These are phyloP conservation scores for Thraustochytrium sp. DNA, from an alignment of 352 stramenopile species.

Conservation along the genomic window DNA sequence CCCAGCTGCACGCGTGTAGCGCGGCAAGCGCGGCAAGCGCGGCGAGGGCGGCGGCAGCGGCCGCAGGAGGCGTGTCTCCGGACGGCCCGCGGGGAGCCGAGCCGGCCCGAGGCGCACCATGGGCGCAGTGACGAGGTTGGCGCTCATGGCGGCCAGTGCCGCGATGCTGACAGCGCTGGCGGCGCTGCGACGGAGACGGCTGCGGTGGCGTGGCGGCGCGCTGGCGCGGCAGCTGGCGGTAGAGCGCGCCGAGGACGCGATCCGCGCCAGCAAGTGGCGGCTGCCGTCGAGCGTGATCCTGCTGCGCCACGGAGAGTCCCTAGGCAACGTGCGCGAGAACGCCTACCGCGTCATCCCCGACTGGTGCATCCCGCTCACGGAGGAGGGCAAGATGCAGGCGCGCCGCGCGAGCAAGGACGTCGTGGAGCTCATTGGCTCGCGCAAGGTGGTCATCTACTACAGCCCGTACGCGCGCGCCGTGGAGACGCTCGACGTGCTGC, in stretches of 20 bases:
- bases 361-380: constrained; percentile 72
- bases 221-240: background rate
- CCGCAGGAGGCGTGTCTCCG: no score
- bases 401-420: constrained; percentile 63
- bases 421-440: constrained; percentile 69
- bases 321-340: constrained; percentile 72
- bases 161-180: no score
- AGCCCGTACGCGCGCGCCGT: constrained; percentile 69
- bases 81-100: no score
- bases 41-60: no score
- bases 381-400: constrained; percentile 67
- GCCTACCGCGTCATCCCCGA: constrained; percentile 68
- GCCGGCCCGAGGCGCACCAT: no score
- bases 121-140: no score
- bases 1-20: no score
- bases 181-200: background rate
- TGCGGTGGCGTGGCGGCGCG: background rate
- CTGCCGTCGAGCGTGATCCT: constrained; percentile 70
- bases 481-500: constrained; percentile 73
- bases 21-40: no score
- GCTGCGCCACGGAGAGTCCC: constrained; percentile 70
- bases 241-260: background rate
- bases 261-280: constrained; percentile 31
- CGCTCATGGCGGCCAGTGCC: no score
- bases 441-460: constrained; percentile 58